Conservation (phyloP, 306 rosid species). For the Corylus americana region DNA sequence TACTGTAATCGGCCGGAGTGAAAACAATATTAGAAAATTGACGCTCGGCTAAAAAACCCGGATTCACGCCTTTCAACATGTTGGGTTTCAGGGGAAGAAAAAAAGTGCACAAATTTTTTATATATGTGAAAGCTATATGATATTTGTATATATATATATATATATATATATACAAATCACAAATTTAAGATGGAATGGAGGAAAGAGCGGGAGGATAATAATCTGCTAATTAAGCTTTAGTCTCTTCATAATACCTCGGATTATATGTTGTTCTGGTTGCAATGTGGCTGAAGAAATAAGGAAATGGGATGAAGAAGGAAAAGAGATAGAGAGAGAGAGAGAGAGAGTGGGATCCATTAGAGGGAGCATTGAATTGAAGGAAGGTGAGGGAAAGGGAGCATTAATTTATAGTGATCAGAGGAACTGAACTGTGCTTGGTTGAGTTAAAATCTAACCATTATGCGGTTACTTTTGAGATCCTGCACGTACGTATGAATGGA, state of each 20-base stretch:
- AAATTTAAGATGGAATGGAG: neutral
- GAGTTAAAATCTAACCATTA: conserved; percentile 23
- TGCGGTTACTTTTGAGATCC: neutral
- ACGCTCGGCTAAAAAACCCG: neutral
- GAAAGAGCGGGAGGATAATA: neutral
- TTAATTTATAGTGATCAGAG: conserved; percentile 19
- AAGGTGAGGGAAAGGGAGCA: conserved; percentile 10
- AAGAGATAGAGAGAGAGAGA: neutral
- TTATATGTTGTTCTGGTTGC: neutral
- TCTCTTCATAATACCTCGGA: conserved; percentile 3
- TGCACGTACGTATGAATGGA: neutral
- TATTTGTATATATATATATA: neutral
- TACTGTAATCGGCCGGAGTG: neutral
- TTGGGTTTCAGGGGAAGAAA: neutral
- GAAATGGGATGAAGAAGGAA: neutral
- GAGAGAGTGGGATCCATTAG: conserved; percentile 21
- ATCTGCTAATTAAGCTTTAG: neutral
- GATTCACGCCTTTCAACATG: conserved; percentile 13
- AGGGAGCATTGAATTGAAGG: conserved; percentile 11
- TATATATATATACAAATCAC: neutral
- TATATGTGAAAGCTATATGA: no score
- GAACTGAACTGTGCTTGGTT: neutral
- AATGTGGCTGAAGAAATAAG: neutral
- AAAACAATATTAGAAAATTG: neutral
- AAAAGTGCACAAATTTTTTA: no score